Evolutionary conservation across 2,329 filamentous ascomycete species (phyloP), one percentile per base, ranked within the genome.

Genomic region (Microascus cirrosus): DNA sequence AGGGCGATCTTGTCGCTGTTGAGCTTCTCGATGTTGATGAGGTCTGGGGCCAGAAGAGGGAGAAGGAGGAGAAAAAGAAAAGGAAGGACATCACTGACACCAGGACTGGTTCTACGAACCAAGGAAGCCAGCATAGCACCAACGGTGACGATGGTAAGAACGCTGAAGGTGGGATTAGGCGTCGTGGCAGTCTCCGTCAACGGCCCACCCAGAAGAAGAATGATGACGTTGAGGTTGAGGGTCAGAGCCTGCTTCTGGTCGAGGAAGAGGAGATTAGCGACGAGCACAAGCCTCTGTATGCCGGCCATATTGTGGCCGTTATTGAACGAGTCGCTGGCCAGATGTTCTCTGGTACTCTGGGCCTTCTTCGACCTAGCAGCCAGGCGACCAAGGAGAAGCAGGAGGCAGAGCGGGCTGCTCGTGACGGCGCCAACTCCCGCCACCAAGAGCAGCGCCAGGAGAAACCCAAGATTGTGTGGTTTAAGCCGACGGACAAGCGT

Each of bases 31-130:
- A 99, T 67, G 94, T 99, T 8, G 94, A 97, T 69, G 94, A 99
- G 69, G 94, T 99, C 2, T 99, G 94, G 94, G 84, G 87, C 25
- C 94, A 99, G 77, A 99, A 99, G 80, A 90, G 91, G 59, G 94
- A 99, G 73, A 99, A 99, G 72, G 94, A 99, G 74, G 94, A 99
- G 72, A 99, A 99, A 82, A 99, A 99, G 84, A 99, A 97, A 78
- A 89, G 94, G 71, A 99, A 99, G 79, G 94, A 99, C 68, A 95
- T 96, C 60, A 95, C 91, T 36, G 94, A 97, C 69, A 92, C 90
- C 60, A 86, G 93, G 63, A 84, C 83, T 56, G 86, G 86, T 63
- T 87, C 87, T 61, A 87, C 83, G 63, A 89, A 84, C 66, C 87
- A 87, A 62, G 85, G 85, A 61, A 85, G 82, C 66, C 81, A 87